Conservation (phyloP, 345 rosid species). For the Eucalyptus rudis region DNA sequence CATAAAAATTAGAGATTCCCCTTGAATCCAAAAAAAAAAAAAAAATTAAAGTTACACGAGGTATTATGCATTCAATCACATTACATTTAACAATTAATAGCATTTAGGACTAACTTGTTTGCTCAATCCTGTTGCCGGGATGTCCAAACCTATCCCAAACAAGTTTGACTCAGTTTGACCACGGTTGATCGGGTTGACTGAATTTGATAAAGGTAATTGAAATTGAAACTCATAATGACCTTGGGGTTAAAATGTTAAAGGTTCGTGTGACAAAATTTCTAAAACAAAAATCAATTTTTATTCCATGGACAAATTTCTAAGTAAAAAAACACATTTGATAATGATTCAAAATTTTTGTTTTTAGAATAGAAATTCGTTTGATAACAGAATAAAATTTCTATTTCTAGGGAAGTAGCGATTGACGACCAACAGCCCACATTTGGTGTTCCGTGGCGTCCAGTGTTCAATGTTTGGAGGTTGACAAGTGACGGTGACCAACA, state of each 20-base stretch:
- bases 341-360: fast-evolving
- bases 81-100: not conserved
- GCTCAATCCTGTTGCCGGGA: not conserved
- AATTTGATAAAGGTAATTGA: not conserved
- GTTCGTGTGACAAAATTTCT: fast-evolving
- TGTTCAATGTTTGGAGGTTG: too few relatives aligned
- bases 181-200: not conserved
- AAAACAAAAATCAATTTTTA: too few relatives aligned
- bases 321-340: fast-evolving
- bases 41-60: not conserved
- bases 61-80: not conserved
- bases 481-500: fast-evolving
- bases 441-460: fast-evolving
- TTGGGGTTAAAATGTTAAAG: too few relatives aligned
- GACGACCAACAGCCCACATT: too few relatives aligned
- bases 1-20: not conserved
- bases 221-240: not conserved
- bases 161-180: not conserved
- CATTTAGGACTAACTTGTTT: not conserved
- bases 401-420: fast-evolving
- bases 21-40: not conserved
- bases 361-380: too few relatives aligned
- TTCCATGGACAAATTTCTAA: fast-evolving
- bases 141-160: not conserved
- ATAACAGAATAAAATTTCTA: too few relatives aligned